These are phyloP conservation scores for Lachnellula arida DNA, from an alignment of 2,329 filamentous ascomycete species.

Conservation along the genomic window DNA sequence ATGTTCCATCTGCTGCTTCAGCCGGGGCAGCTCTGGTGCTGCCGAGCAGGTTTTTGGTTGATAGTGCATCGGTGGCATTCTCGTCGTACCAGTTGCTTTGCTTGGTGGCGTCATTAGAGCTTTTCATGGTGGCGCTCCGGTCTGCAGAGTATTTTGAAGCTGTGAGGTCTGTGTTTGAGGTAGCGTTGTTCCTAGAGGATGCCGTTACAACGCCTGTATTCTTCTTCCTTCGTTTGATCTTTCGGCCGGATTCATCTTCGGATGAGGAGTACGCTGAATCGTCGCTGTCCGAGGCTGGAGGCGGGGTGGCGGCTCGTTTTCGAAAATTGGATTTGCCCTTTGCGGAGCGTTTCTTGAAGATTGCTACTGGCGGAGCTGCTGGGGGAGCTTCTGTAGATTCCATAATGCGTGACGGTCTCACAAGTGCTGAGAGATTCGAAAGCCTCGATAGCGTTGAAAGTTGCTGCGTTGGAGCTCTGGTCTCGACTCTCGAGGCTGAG, in stretches of 20 bases:
- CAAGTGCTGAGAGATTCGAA: background rate
- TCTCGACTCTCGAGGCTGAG: too few species aligned
- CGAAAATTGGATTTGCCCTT: conserved; percentile 74
- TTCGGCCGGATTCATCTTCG: conserved; percentile 70
- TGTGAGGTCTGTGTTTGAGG: conserved; percentile 40
- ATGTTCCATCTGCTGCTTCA: conserved; percentile 57
- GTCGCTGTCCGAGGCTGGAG: conserved; percentile 59
- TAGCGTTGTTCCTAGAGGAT: conserved; percentile 47
- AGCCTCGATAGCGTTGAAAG: background rate
- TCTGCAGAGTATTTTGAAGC: conserved; percentile 57
- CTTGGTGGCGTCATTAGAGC: conserved; percentile 84
- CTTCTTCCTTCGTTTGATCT: conserved; percentile 75
- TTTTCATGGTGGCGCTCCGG: conserved; percentile 56
- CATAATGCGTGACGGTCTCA: background rate
- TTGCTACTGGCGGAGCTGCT: conserved; percentile 40
- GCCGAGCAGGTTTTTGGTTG: conserved; percentile 52
- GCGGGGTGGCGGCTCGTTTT: conserved; percentile 76
- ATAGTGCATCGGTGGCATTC: conserved; percentile 38
- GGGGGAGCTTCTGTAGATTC: conserved; percentile 2
- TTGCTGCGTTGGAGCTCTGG: background rate
- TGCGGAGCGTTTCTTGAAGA: conserved; percentile 82
- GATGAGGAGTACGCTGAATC: conserved; percentile 64
- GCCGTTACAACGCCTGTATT: conserved; percentile 61
- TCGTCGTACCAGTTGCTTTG: conserved; percentile 87
- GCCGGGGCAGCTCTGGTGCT: conserved; percentile 43